Conservation (phyloP, 345 rosid genomes). For the Pugionium cornutum region DNA sequence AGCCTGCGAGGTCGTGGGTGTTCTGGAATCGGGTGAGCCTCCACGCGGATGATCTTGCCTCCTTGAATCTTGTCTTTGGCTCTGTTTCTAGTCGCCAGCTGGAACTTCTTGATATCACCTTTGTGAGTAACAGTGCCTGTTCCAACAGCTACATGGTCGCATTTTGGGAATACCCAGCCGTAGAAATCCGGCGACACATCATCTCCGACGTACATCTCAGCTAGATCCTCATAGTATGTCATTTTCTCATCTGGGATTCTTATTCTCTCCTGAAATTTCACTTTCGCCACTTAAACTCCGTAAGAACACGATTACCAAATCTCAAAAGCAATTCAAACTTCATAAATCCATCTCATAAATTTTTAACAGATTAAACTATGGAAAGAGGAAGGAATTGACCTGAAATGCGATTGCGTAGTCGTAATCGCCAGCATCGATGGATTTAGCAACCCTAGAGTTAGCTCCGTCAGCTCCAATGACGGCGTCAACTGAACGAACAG, state of each 20-base stretch:
- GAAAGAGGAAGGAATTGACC: conserved; percentile 42
- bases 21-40: conserved; percentile 90
- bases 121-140: conserved; percentile 96
- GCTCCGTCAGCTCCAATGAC: conserved; percentile 97
- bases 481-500: conserved; percentile 50
- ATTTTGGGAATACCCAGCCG: conserved; percentile 96
- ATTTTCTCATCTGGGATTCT: conserved; percentile 80
- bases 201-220: conserved; percentile 95
- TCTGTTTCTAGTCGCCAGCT: conserved; percentile 76
- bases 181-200: conserved; percentile 96
- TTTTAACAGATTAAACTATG: background rate
- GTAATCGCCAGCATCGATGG: conserved; percentile 87
- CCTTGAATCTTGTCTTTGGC: conserved; percentile 89
- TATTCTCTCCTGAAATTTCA: conserved; percentile 66
- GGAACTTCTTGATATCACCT: conserved; percentile 91
- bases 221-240: conserved; percentile 82
- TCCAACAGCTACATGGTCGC: conserved; percentile 93
- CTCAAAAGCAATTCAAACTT: background rate
- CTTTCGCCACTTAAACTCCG: background rate
- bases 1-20: conserved; percentile 84
- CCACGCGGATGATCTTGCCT: conserved; percentile 86
- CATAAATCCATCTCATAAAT: background rate
- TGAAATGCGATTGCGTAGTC: conserved; percentile 98
- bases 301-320: conserved; percentile 8
- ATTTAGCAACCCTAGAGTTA: conserved; percentile 88